Evolutionary conservation across 1,139 yeast genomes (phyloP), one percentile per base, ranked within the genome.

Genomic region (Pneumocystis sp.): DNA sequence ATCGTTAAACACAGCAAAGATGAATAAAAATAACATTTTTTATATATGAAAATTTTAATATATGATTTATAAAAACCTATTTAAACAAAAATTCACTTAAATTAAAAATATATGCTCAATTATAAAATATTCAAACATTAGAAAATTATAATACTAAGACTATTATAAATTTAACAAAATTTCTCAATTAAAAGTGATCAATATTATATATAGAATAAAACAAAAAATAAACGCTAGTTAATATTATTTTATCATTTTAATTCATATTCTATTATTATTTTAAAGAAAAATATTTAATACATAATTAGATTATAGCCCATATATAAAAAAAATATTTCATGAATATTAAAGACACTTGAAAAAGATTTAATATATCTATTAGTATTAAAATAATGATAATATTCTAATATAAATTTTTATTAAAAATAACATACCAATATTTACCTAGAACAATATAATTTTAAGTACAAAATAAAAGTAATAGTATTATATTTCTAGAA

Each of bases 271-370:
- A 96, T 89, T 69, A 21, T 44, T 19, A 19, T 19, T 44, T 82
- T 40, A 59, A 59, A 17, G 21, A 59, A 37, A n/a, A 37, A 25
- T 59, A 7, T 40, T 37, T 71, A 44, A 44, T 44, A 44, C 29
- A 73, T 76, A 59, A 95, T 98, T 65, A 95, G 93, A 68, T 98
- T 97, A 75, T 91, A 95, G 44, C 98, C 98, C 70, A 91, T 79
- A 21, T 96, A 82, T 67, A 95, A 31, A 31, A 31, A 31, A 31
- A 31, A 31, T 31, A 31, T 31, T 31, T 5, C 34, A 31, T 31
- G 5, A 31, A 3, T 5, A 31, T n/a, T n/a, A 83, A 82, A 89
- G 82, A 76, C 89, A 89, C 64, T 85, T 84, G 67, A 83, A 82
- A 65, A 88, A 84, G 63, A 89, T 91, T 83, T 82, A 1, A 72